Evolutionary conservation across 2,329 filamentous ascomycete species (phyloP).

Genomic region (Penicillium occitanis): DNA sequence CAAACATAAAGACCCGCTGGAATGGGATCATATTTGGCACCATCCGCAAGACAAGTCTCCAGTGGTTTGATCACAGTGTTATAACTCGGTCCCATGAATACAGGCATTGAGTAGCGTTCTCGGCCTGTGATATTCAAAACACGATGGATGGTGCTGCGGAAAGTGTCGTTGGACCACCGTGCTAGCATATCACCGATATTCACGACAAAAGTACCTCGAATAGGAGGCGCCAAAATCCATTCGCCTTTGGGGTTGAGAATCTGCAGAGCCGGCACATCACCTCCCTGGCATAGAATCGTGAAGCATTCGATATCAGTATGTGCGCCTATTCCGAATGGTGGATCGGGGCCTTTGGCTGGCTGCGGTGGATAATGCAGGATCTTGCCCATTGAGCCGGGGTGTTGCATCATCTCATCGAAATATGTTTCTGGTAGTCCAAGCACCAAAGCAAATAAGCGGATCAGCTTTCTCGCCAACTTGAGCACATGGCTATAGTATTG

Average conservation of each 20-base stretch:
- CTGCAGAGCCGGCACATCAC: conserved; percentile 36
- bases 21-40: conserved; percentile 18
- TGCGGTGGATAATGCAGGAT: conserved; percentile 24
- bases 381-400: conserved; percentile 20
- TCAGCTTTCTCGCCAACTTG: conserved; percentile 25
- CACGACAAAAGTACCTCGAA: conserved; percentile 23
- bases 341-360: neutral
- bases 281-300: conserved; percentile 24
- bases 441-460: conserved; percentile 22
- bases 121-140: conserved; percentile 18
- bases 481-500: conserved; percentile 26
- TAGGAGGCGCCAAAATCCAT: conserved; percentile 25
- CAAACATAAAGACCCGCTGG: conserved; percentile 19
- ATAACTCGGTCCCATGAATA: conserved; percentile 19
- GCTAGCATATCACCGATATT: conserved; percentile 22
- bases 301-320: conserved; percentile 26
- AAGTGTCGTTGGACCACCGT: conserved; percentile 34
- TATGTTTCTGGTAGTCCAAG: conserved; percentile 22
- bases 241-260: conserved; percentile 23
- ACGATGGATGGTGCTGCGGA: conserved; percentile 18
- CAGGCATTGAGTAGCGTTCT: conserved; percentile 15
- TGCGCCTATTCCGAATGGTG: conserved; percentile 21
- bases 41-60: conserved; percentile 14
- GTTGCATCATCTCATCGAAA: conserved; percentile 34
- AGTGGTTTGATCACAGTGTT: conserved; percentile 15